Conservation (phyloP, 2,329 filamentous ascomycete species). For the Rhexocercosporidium sp. region DNA sequence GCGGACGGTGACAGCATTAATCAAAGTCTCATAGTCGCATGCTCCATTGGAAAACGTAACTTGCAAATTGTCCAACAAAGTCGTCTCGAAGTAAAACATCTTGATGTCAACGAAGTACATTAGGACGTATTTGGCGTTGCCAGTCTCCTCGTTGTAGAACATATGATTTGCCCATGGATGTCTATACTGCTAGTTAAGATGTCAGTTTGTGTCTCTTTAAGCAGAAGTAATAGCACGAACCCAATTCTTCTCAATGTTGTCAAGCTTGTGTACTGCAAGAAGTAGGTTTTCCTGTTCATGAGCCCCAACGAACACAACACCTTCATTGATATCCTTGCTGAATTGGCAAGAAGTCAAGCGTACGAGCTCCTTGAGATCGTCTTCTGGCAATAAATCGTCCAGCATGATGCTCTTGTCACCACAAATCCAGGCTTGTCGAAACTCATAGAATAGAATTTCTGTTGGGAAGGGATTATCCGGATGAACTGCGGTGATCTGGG, state of each 20-base stretch:
- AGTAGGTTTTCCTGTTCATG: constrained; percentile 20
- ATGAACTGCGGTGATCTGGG: background rate
- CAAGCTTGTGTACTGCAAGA: constrained; percentile 33
- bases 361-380: constrained; percentile 21
- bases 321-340: constrained; percentile 23
- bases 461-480: constrained; percentile 14
- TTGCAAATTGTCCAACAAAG: constrained; percentile 32
- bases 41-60: background rate
- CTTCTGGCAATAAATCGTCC: constrained; percentile 24
- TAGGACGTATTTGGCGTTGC: constrained; percentile 30
- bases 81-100: constrained; percentile 35
- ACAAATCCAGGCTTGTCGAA: constrained; percentile 22
- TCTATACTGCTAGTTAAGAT: background rate
- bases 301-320: constrained; percentile 31
- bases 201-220: background rate
- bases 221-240: constrained; percentile 26
- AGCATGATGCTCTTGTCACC: constrained; percentile 13
- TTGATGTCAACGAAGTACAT: constrained; percentile 31
- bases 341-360: constrained; percentile 33
- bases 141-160: constrained; percentile 36
- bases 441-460: constrained; percentile 22
- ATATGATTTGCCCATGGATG: constrained; percentile 24
- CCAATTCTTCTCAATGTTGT: constrained; percentile 34
- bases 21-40: constrained; percentile 23
- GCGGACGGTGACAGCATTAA: constrained; percentile 27